Evolutionary conservation across 2,329 filamentous ascomycete genomes (phyloP).

Genomic region (Pseudogymnoascus sp.): DNA sequence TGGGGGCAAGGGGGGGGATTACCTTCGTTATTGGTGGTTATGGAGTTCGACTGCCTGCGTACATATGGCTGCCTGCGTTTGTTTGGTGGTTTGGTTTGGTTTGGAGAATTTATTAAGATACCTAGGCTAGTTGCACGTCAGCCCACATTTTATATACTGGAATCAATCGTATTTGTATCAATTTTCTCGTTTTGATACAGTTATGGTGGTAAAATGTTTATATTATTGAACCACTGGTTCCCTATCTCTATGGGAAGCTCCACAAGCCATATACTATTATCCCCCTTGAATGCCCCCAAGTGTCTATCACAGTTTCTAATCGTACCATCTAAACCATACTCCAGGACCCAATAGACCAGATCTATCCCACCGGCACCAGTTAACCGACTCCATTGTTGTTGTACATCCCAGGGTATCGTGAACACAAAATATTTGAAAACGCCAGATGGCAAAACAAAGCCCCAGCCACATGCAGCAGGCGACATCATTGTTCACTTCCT

Average conservation of each 20-base stretch:
- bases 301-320: background rate
- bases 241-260: background rate
- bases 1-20: background rate
- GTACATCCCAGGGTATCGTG: background rate
- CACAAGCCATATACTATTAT: background rate
- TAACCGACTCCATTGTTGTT: background rate
- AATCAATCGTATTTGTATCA: conserved; percentile 4
- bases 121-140: conserved; percentile 3
- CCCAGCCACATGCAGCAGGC: background rate
- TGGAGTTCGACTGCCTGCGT: conserved; percentile 7
- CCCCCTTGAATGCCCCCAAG: too few species aligned
- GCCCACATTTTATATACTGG: background rate
- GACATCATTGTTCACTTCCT: background rate
- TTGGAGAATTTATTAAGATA: conserved; percentile 8
- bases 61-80: conserved; percentile 10
- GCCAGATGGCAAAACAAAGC: background rate
- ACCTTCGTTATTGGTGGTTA: background rate
- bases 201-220: background rate
- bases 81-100: background rate
- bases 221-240: background rate
- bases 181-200: background rate
- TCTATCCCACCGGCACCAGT: background rate
- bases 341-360: background rate
- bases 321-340: background rate
- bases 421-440: background rate